These are phyloP conservation scores for Garcileccinum viscosum DNA, from an alignment of 1,284 basidiomycete species.

Conservation along the genomic window DNA sequence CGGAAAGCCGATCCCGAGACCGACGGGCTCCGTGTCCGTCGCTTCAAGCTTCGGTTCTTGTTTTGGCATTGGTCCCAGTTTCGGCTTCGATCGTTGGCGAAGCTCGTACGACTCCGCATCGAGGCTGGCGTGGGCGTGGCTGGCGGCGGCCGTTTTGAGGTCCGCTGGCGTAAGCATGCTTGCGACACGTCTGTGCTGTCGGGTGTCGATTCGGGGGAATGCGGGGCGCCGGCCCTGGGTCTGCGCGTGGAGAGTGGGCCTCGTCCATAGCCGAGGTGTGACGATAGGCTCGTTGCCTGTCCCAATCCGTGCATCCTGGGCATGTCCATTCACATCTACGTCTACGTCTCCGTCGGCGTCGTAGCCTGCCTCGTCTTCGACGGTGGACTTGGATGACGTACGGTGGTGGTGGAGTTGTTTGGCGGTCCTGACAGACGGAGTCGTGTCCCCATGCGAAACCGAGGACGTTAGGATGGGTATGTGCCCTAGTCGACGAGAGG, in stretches of 20 bases:
- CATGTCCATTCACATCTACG: not conserved
- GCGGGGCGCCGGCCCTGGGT: constrained; percentile 18
- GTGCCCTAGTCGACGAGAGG: constrained; percentile 18
- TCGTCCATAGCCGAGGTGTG: not conserved
- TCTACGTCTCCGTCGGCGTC: constrained; percentile 33
- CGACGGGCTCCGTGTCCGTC: constrained; percentile 19
- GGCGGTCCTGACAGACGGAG: constrained; percentile 4
- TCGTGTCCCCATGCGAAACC: not conserved
- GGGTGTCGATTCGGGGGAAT: constrained; percentile 33
- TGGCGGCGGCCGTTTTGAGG: not conserved
- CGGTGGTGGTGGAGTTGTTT: not conserved
- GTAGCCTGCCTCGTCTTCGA: constrained; percentile 31
- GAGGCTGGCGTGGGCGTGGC: not conserved
- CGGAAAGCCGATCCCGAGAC: constrained; percentile 36
- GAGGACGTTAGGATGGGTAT: not conserved
- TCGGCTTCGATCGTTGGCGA: not conserved
- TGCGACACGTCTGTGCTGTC: constrained; percentile 29
- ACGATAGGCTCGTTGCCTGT: not conserved
- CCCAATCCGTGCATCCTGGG: not conserved
- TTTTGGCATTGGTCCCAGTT: not conserved
- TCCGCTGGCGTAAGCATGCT: constrained; percentile 27
- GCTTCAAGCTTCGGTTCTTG: constrained; percentile 20
- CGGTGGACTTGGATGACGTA: not conserved
- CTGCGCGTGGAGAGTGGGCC: not conserved
- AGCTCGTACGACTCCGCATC: not conserved